Base-by-base conservation (phyloP, 75 land plant species). In the Adiantum capillusveneris region DNA sequence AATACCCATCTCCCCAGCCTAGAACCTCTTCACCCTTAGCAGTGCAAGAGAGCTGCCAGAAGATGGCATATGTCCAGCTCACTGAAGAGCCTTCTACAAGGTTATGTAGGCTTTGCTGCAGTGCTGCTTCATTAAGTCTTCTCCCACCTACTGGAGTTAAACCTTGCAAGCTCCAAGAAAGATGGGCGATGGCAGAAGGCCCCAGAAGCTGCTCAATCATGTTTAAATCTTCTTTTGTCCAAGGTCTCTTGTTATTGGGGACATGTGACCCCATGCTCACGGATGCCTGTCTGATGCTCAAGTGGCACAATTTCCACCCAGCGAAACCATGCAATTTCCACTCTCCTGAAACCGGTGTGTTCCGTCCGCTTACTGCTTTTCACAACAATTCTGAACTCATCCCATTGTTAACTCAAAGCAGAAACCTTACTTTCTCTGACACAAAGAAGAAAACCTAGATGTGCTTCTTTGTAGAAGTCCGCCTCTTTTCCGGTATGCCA, bases 1-100 rank as follows among this genome's bases (percentile, higher is more conserved):
- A 90, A 69, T 87, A 87, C 50, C 96, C 96, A 46, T 90, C 96
- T 0, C 96, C 92, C 96, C 96, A 90, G 0, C 91, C 85, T n/a
- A 46, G 50, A n/a, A n/a, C 50, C 22, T 46, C 50, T 46, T 46
- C 50, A 18, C 50, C 50, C 3, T 46, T 21, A 2, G 50, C 13
- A 14, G 67, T 69, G 1, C 46, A 59, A 0, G 83, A 76, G 37
- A 77, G 73, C 68, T 90, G 96, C 96, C 96, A 90, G 70, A 84
- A 90, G 26, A 90, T 87, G 49, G 88, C 96, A 53, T 90, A 90
- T 0, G 96, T 87, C 96, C 96, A 90, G 20, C 26, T 19, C 44
- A 20, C 34, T 6, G 18, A 21, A 21, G 22, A 46, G 17, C 22
- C 22, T 25, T 89, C 95, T 39, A 89, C 95, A 24, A 89, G 89